Base-by-base conservation (phyloP, 1,284 basidiomycete genomes). In the Irpex rosettiformis region DNA sequence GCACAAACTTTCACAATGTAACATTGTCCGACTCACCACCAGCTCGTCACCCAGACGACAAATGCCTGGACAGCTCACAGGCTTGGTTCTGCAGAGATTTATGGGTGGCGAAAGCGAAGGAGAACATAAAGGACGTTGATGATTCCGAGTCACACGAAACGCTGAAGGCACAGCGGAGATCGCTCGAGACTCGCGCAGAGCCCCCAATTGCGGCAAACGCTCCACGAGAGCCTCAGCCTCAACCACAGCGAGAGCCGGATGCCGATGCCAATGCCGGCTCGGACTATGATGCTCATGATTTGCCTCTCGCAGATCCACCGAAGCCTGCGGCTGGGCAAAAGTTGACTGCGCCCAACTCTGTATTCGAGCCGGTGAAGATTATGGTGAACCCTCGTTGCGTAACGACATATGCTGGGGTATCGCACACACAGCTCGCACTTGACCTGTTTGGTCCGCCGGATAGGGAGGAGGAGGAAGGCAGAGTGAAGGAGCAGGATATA, bases 11-110 rank as follows among this genome's bases (percentile, higher is more conserved):
- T 68, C 88, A 91, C 69, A 98, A 97, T 69, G 74, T 89, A 1
- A 79, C 84, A 52, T 76, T 76, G 43, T 78, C 84, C 2, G 86
- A 89, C 29, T 72, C 81, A 1, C 45, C 45, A 5, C 80, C 83
- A 0, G 73, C 77, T 3, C 83, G 91, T 61, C 80, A 82, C 37
- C 82, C 89, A 3, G 92, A 95, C 62, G 91, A 91, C 1, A 78
- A 89, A 28, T 98, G 95, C 70, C 83, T 97, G 69, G 95, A 98
- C 72, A 94, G 91, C 66, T 90, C 86, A 28, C 95, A 98, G 72
- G 93, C 94, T 52, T 96, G 92, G 89, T 97, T 98, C 78, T 98
- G 95, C 69, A 78, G 95, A 53, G 95, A 98, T 72, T 77, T 97
- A 43, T 98, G 95, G 95, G 80, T 93, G 18, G 82, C 83, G 64